Evolutionary conservation across 164 flowering plant species (phyloP), one percentile per base, ranked within the genome.

Genomic region (Macadamia integrifolia): DNA sequence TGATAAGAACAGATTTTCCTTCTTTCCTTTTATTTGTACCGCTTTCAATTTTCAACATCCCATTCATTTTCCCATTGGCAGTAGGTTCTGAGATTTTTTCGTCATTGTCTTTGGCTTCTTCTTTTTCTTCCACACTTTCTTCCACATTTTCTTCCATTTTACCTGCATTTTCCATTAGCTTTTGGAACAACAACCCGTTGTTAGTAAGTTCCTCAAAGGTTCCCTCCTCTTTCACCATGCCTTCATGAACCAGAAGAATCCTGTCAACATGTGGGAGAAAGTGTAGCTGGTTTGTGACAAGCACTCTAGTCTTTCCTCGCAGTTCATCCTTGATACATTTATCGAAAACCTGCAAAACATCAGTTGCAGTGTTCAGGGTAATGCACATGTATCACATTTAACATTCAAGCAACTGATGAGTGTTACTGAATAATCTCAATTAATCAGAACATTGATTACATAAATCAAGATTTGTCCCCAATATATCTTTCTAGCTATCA

Each of bases 261-360:
- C 79, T 85, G 79, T 95, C 99, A 28, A 92, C 99, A 63, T 88
- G 90, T 17, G 99, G 91, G 30, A 95, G 96, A 80, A 95, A 95
- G 78, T 95, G 99, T 60, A 95, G 83, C 79, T 95, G 99, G 78
- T 95, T 95, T 76, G 99, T 95, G 58, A 95, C 98, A 61, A 95
- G 91, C 61, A 95, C 92, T 68, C 99, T 81, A 43, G 99, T 95
- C 77, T 86, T 95, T 66, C 88, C 86, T 70, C 79, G 78, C 61
- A 95, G 76, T 78, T 92, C 94, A 72, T 82, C 89, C 76, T 86
- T 92, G 74, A 95, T 83, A 76, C 99, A 95, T 71, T 78, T 88
- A 53, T 92, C 98, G 73, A 95, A 95, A 70, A 95, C 99, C 98
- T 95, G 83, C 29, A 60, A 69, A 62, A 35, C 8, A 40, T 30